These are phyloP conservation scores for Aspergillus nidulans DNA, from an alignment of 495 filamentous ascomycete genomes.

Conservation along the genomic window DNA sequence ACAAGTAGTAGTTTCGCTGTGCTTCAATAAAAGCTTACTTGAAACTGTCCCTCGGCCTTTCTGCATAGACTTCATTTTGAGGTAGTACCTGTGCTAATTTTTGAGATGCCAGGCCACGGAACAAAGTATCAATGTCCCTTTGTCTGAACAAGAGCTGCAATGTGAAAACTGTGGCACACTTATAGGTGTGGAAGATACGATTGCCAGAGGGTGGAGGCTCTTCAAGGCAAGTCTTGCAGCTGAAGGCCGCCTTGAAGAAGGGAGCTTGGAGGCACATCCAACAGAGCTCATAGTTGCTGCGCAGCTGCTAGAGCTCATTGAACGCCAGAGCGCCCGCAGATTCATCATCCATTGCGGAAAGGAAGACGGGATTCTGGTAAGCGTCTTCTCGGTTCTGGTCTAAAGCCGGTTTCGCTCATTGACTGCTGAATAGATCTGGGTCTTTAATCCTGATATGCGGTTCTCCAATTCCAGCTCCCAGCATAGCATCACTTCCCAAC, in stretches of 20 bases:
- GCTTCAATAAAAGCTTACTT: not conserved
- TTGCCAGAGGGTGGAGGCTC: slow-evolving; percentile 41
- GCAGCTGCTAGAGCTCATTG: slow-evolving; percentile 48
- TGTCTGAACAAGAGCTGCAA: slow-evolving; percentile 20
- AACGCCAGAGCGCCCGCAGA: slow-evolving; percentile 43
- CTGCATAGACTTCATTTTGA: not conserved
- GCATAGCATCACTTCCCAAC: slow-evolving; percentile 29
- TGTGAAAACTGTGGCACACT: slow-evolving; percentile 35
- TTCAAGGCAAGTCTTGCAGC: slow-evolving; percentile 46
- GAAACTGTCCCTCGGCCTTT: not conserved
- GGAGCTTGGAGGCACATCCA: slow-evolving; percentile 33
- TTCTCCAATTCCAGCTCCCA: slow-evolving; percentile 51
- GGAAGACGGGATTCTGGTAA: slow-evolving; percentile 39
- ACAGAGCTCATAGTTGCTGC: slow-evolving; percentile 50
- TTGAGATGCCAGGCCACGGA: slow-evolving; percentile 17
- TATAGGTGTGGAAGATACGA: slow-evolving; percentile 42
- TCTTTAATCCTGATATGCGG: slow-evolving; percentile 64
- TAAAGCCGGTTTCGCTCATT: slow-evolving; percentile 22
- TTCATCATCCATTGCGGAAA: slow-evolving; percentile 44
- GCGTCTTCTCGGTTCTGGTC: not conserved
- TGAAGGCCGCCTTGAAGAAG: not conserved
- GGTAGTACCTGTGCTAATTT: slow-evolving; percentile 14
- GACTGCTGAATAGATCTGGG: slow-evolving; percentile 53
- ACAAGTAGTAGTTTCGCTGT: not conserved
- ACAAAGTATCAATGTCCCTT: slow-evolving; percentile 4